phyloP scores from a whole-genome alignment of 768 basidiomycete species.

The Chalciporus pseudorubinellus region DNA sequence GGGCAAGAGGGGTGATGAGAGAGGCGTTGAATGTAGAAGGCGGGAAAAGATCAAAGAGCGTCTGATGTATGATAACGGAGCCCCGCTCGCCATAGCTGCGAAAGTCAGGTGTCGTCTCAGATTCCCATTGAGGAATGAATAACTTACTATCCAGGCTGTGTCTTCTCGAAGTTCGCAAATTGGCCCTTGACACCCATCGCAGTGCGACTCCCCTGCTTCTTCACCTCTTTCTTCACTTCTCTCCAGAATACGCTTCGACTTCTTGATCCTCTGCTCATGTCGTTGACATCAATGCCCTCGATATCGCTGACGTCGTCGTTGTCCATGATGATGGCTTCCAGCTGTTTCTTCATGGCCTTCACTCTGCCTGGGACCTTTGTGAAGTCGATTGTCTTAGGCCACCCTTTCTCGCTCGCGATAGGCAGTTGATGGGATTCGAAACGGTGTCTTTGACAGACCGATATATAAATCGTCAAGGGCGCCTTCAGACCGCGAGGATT shows the following conservation, averaged over 20 bases:
- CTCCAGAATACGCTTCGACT: conserved; percentile 63
- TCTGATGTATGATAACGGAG: conserved; percentile 75
- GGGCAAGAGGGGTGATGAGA: conserved; percentile 62
- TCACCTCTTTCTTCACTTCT: conserved; percentile 61
- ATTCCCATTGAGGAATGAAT: not conserved
- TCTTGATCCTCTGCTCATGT: conserved; percentile 25
- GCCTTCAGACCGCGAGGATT: conserved; percentile 66
- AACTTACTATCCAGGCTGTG: conserved; percentile 88
- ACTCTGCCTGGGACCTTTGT: conserved; percentile 51
- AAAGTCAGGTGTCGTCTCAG: not conserved
- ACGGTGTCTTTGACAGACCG: conserved; percentile 73
- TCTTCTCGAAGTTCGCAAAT: conserved; percentile 75
- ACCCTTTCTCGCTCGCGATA: conserved; percentile 64
- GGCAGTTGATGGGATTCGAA: conserved; percentile 76
- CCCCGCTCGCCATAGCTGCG: conserved; percentile 84
- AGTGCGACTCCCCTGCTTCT: conserved; percentile 61
- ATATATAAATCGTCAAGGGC: conserved; percentile 51
- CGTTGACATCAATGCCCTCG: conserved; percentile 12
- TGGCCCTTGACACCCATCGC: conserved; percentile 70
- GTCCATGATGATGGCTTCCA: conserved; percentile 56
- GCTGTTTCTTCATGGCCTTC: conserved; percentile 41
- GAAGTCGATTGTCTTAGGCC: conserved; percentile 78
- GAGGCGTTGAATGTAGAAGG: conserved; percentile 51
- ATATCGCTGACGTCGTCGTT: conserved; percentile 24
- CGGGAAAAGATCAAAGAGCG: conserved; percentile 74